phyloP scores from a whole-genome alignment of 2,329 filamentous ascomycete genomes.

The Pestalotiopsis sp. region DNA sequence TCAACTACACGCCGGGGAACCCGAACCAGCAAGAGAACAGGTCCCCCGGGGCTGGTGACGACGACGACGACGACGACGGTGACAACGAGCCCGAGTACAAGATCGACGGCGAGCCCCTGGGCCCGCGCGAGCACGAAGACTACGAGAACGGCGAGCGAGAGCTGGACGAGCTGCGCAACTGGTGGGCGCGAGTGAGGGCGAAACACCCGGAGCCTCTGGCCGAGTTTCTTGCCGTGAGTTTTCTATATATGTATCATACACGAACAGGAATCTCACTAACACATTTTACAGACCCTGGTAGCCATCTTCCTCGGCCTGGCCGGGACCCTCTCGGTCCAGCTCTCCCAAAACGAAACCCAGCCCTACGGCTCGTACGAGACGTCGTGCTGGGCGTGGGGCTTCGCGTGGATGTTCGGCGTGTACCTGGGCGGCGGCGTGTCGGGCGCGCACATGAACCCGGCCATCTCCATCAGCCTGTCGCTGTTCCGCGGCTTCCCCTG shows the following conservation, averaged over 20 bases:
- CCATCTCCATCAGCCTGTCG: slow-evolving; percentile 36
- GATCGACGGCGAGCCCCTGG: slow-evolving; percentile 27
- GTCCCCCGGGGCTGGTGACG: not conserved
- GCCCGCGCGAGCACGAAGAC: slow-evolving; percentile 22
- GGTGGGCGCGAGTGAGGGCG: slow-evolving; percentile 30
- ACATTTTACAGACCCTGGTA: slow-evolving; percentile 21
- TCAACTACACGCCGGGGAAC: slow-evolving; percentile 15
- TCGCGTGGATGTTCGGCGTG: slow-evolving; percentile 34
- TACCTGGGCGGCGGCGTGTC: slow-evolving; percentile 31
- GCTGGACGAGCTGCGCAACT: slow-evolving; percentile 26
- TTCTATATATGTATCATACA: not conserved
- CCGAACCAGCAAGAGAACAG: slow-evolving; percentile 1
- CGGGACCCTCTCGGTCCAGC: slow-evolving; percentile 29
- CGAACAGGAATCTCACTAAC: no score
- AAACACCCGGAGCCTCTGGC: slow-evolving; percentile 31
- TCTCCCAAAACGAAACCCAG: slow-evolving; percentile 22
- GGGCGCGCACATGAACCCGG: slow-evolving; percentile 35
- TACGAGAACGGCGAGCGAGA: slow-evolving; percentile 22
- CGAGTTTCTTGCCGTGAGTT: slow-evolving; percentile 28
- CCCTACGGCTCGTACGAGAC: slow-evolving; percentile 29
- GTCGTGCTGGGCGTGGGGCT: slow-evolving; percentile 32
- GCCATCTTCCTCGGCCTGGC: slow-evolving; percentile 29
- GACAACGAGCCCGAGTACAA: slow-evolving; percentile 17
- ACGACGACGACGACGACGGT: not conserved
- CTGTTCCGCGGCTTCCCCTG: slow-evolving; percentile 40